Evolutionary conservation across 352 stramenopile species (phyloP).

Genomic region (Pythium apleroticum): DNA sequence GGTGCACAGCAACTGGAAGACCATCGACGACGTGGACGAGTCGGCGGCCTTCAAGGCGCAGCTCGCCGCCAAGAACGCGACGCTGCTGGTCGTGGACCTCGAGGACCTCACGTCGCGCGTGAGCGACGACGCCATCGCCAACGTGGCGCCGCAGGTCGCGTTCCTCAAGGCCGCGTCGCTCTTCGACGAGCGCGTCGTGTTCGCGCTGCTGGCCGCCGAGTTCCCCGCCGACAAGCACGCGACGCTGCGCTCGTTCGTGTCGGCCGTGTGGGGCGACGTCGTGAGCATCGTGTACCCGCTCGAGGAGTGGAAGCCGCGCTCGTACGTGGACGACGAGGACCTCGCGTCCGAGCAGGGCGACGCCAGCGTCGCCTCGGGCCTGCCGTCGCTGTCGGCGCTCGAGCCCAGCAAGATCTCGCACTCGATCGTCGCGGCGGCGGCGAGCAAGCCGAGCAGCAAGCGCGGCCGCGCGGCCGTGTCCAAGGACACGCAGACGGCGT

Average conservation of each 20-base stretch:
- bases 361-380: not conserved
- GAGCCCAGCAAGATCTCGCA: conserved; percentile 59
- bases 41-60: conserved; percentile 50
- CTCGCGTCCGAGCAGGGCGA: conserved; percentile 10
- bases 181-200: conserved; percentile 59
- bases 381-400: conserved; percentile 37
- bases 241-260: conserved; percentile 54
- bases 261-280: conserved; percentile 61
- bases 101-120: conserved; percentile 53
- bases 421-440: conserved; percentile 20
- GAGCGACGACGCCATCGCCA: conserved; percentile 49
- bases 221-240: conserved; percentile 43
- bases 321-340: conserved; percentile 15
- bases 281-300: conserved; percentile 47
- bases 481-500: conserved; percentile 59
- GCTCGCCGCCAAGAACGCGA: conserved; percentile 48
- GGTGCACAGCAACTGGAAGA: conserved; percentile 63
- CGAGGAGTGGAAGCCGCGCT: conserved; percentile 42
- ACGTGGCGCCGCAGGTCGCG: conserved; percentile 47
- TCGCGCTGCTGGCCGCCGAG: conserved; percentile 49
- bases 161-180: conserved; percentile 63
- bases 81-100: conserved; percentile 55
- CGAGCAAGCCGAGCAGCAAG: conserved; percentile 34
- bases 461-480: conserved; percentile 42
- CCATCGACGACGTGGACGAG: conserved; percentile 59